Conservation (phyloP, 176 grass and related monocot species). For the Elymus sibiricus region DNA sequence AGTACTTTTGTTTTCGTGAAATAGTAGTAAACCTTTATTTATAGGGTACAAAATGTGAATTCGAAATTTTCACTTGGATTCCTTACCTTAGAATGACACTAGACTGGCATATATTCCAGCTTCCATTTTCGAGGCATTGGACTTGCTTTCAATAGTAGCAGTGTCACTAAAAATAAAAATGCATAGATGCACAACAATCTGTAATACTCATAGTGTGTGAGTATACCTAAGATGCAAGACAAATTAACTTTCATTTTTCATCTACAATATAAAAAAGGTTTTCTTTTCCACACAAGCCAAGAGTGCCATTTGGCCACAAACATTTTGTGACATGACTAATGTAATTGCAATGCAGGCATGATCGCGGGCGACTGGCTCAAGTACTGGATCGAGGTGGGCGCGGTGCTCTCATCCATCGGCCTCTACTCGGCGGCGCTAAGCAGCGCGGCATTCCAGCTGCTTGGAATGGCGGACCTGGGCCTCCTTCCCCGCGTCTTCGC, state of each 20-base stretch:
- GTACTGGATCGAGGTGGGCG: slow-evolving; percentile 83
- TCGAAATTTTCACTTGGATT: background rate
- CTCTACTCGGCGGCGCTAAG: slow-evolving; percentile 76
- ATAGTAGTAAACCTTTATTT: too few relatives aligned
- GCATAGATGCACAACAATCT: too few relatives aligned
- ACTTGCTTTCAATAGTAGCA: too few relatives aligned
- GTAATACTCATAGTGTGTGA: background rate
- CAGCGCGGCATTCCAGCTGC: slow-evolving; percentile 71
- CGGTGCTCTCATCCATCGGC: slow-evolving; percentile 76
- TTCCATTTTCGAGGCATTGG: too few relatives aligned
- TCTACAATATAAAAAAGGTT: background rate
- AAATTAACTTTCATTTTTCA: background rate
- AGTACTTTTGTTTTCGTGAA: too few relatives aligned
- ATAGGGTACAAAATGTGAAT: background rate
- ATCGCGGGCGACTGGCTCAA: slow-evolving; percentile 73
- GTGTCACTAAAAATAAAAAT: too few relatives aligned
- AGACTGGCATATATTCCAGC: too few relatives aligned
- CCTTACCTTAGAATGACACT: too few relatives aligned
- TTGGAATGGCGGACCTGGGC: slow-evolving; percentile 88
- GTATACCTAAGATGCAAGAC: background rate
- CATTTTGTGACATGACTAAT: background rate
- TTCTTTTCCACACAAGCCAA: background rate
- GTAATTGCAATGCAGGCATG: slow-evolving; percentile 18
- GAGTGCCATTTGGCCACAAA: background rate
- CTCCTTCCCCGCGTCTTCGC: slow-evolving; percentile 57